Percentiles rank a stretch among this genome's conserved stretches.
Evolutionary conservation across 2,329 filamentous ascomycete species (phyloP).

Genomic region (Fusarium sp.): DNA sequence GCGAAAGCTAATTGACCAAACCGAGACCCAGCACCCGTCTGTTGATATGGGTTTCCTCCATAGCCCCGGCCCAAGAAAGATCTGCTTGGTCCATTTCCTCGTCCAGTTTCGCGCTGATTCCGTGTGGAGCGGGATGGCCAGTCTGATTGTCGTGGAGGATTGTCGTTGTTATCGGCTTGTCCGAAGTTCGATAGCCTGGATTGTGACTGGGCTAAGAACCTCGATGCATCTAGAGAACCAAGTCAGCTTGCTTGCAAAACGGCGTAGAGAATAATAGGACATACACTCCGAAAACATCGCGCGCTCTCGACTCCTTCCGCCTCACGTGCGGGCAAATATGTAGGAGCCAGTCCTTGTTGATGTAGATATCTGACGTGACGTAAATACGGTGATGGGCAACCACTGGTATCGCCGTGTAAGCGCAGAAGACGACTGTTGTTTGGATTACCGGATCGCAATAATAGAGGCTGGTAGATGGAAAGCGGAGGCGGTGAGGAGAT

Average conservation of each 20-base stretch:
- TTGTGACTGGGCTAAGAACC: constrained; percentile 95
- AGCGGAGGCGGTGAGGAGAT: constrained; percentile 6
- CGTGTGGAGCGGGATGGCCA: constrained; percentile 48
- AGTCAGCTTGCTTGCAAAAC: constrained; percentile 17
- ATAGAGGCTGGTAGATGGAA: background rate
- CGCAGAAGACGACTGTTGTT: constrained; percentile 18
- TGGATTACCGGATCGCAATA: background rate
- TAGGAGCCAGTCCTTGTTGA: constrained; percentile 11
- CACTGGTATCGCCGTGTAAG: constrained; percentile 24
- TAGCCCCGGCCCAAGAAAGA: constrained; percentile 56
- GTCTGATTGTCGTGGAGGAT: constrained; percentile 42
- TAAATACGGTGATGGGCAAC: constrained; percentile 28
- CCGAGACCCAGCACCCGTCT: constrained; percentile 75
- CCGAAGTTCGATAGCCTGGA: constrained; percentile 81
- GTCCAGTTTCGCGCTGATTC: constrained; percentile 44
- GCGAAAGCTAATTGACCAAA: constrained; percentile 78
- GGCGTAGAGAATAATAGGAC: constrained; percentile 45
- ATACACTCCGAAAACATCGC: constrained; percentile 80
- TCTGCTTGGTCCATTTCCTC: constrained; percentile 46
- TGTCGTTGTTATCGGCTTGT: constrained; percentile 60
- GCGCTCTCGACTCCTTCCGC: constrained; percentile 46
- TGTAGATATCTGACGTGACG: constrained; percentile 32
- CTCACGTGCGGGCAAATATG: constrained; percentile 40
- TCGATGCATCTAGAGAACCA: constrained; percentile 79
- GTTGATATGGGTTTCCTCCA: constrained; percentile 81